Evolutionary conservation across 2,329 filamentous ascomycete genomes (phyloP).

Genomic region (Apiospora hydei): DNA sequence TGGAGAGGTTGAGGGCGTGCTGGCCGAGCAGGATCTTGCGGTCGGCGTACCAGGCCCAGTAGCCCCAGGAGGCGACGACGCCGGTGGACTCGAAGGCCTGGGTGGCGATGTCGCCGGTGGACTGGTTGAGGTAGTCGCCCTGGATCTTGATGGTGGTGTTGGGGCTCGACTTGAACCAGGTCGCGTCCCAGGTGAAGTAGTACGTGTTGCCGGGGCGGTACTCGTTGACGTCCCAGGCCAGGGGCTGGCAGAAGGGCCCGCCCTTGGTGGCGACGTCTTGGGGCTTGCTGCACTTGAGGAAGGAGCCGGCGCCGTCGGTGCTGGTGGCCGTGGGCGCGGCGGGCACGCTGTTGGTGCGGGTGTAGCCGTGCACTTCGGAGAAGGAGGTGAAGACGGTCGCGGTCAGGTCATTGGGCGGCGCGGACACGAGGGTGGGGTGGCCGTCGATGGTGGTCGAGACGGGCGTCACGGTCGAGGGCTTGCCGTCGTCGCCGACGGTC

Average conservation of each 20-base stretch:
- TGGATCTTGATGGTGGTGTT: constrained; percentile 46
- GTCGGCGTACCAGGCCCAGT: constrained; percentile 54
- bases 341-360: constrained; percentile 51
- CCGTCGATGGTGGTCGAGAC: constrained; percentile 54
- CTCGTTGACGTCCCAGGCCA: constrained; percentile 48
- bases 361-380: constrained; percentile 39
- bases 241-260: constrained; percentile 61
- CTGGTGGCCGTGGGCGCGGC: constrained; percentile 53
- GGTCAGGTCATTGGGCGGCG: constrained; percentile 51
- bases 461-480: constrained; percentile 58
- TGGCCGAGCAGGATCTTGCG: constrained; percentile 46
- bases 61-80: constrained; percentile 53
- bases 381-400: constrained; percentile 46
- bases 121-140: constrained; percentile 41
- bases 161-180: constrained; percentile 52
- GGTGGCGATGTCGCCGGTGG: constrained; percentile 41
- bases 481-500: constrained; percentile 55
- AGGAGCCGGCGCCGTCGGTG: constrained; percentile 54
- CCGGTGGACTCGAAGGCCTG: constrained; percentile 47
- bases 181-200: constrained; percentile 65
- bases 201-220: constrained; percentile 53
- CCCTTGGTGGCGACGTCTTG: constrained; percentile 45
- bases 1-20: constrained; percentile 54
- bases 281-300: constrained; percentile 56
- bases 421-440: constrained; percentile 49